A percentile compares a stretch with the other conserved stretches of the same genome.
Conservation (phyloP, 129 eudicot genomes). For the Ambrosia trifida region DNA sequence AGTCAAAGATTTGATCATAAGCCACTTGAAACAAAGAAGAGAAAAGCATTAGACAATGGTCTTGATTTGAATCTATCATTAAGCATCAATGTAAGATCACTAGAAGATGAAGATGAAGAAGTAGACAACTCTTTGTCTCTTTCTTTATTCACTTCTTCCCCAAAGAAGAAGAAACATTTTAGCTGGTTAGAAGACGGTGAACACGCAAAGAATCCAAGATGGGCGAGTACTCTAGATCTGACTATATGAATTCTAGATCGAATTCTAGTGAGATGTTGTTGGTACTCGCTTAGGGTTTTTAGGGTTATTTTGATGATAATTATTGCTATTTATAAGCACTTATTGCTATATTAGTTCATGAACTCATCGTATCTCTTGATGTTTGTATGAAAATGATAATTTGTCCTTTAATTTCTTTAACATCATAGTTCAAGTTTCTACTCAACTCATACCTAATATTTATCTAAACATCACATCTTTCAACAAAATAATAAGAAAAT, state of each 20-base stretch:
- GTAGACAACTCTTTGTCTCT: constrained; percentile 43
- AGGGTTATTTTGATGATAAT: constrained; percentile 17
- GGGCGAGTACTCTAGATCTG: constrained; percentile 58
- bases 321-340: constrained; percentile 25
- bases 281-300: constrained; percentile 56
- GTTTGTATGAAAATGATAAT: constrained; percentile 30
- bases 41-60: constrained; percentile 34
- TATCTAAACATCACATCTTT: too few relatives aligned
- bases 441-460: background rate
- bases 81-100: constrained; percentile 29
- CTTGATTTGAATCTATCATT: constrained; percentile 48
- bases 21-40: constrained; percentile 33
- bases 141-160: constrained; percentile 40
- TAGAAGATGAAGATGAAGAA: constrained; percentile 33
- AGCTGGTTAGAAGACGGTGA: constrained; percentile 27
- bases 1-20: constrained; percentile 26
- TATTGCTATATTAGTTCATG: constrained; percentile 24
- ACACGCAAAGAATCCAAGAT: constrained; percentile 29
- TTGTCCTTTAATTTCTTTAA: background rate
- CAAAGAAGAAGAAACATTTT: constrained; percentile 24
- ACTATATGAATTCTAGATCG: constrained; percentile 47
- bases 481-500: too few relatives aligned
- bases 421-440: constrained; percentile 7
- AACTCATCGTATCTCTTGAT: constrained; percentile 28
- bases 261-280: constrained; percentile 65